Evolutionary conservation across 495 filamentous ascomycete species (phyloP).

Genomic region (Tuber magnatum): DNA sequence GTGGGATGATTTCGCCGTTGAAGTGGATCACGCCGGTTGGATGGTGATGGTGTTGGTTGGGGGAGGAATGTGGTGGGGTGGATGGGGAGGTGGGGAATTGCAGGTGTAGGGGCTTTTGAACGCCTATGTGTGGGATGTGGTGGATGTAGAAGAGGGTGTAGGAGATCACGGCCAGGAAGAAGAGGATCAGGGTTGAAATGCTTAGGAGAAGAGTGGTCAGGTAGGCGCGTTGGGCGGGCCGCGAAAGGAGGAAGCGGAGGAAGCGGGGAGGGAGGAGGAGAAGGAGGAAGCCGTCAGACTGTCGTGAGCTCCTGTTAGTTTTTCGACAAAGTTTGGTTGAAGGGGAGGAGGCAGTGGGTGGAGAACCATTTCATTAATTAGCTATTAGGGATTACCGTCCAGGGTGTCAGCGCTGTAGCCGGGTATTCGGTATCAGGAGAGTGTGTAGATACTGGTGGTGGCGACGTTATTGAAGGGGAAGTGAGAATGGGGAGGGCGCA

Average conservation of each 20-base stretch:
- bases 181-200: slow-evolving; percentile 41
- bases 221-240: slow-evolving; percentile 62
- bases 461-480: background rate
- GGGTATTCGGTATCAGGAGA: background rate
- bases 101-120: slow-evolving; percentile 10
- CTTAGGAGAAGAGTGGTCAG: slow-evolving; percentile 74
- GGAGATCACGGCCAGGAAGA: slow-evolving; percentile 36
- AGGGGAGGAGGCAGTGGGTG: slow-evolving; percentile 1
- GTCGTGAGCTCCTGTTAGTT: slow-evolving; percentile 36
- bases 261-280: slow-evolving; percentile 24
- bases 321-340: slow-evolving; percentile 2
- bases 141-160: slow-evolving; percentile 75
- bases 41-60: background rate
- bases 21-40: slow-evolving; percentile 14
- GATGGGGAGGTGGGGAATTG: slow-evolving; percentile 18
- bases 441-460: background rate
- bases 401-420: background rate
- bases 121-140: slow-evolving; percentile 65
- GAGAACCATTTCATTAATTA: background rate
- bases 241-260: slow-evolving; percentile 44
- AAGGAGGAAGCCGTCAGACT: slow-evolving; percentile 25
- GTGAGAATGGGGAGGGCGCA: background rate
- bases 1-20: slow-evolving; percentile 44
- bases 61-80: background rate
- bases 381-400: background rate